A percentile compares a stretch with the other conserved stretches of the same genome.
Evolutionary conservation across 768 basidiomycete species (phyloP).

Genomic region (Leccinum boreale): DNA sequence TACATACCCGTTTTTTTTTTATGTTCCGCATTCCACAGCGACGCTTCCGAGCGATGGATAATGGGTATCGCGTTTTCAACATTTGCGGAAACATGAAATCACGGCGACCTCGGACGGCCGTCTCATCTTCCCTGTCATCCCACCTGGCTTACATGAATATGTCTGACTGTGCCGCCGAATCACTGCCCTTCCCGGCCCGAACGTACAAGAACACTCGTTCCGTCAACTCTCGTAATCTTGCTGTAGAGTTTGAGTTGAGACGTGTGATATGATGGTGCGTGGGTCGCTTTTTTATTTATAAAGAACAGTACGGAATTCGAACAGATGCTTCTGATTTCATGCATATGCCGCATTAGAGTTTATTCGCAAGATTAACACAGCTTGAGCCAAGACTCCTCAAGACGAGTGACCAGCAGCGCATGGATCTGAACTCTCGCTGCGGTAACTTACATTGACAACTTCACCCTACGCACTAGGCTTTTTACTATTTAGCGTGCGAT

Average conservation of each 20-base stretch:
- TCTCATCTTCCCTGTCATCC: slow-evolving; percentile 5
- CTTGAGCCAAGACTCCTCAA: neutral
- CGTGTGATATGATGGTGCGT: slow-evolving; percentile 5
- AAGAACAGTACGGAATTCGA: slow-evolving; percentile 1
- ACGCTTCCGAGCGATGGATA: neutral
- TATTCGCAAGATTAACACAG: slow-evolving; percentile 14
- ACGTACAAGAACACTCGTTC: slow-evolving; percentile 1
- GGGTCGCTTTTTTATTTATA: neutral
- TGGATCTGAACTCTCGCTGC: neutral
- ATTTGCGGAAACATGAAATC: neutral
- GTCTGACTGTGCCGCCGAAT: neutral
- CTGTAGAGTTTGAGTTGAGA: neutral
- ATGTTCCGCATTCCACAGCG: neutral
- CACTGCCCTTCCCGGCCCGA: slow-evolving; percentile 17
- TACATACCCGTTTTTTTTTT: neutral
- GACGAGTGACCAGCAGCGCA: neutral
- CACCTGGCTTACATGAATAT: slow-evolving; percentile 4
- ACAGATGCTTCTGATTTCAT: slow-evolving; percentile 17
- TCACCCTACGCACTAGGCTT: neutral
- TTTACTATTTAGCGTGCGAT: slow-evolving; percentile 17
- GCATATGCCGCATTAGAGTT: slow-evolving; percentile 16
- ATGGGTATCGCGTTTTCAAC: neutral
- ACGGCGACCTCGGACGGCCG: neutral
- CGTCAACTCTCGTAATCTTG: slow-evolving; percentile 17
- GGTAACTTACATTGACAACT: neutral